Base-by-base conservation (phyloP, 2,329 filamentous ascomycete species). In the Hymenoscyphus occultus region DNA sequence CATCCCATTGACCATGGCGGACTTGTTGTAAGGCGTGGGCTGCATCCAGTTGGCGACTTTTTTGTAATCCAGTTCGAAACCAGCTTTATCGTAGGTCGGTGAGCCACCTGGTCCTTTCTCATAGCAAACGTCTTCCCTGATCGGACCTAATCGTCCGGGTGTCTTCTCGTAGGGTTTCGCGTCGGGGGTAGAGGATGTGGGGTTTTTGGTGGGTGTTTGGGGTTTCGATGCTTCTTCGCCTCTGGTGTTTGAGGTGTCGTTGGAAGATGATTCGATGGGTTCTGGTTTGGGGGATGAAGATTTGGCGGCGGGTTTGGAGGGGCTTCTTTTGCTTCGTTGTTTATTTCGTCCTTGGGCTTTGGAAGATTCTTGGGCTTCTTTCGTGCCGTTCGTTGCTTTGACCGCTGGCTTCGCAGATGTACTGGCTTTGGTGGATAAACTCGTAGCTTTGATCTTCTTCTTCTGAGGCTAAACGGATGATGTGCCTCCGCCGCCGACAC, bases 51-150 rank as follows among this genome's bases (percentile, higher is more conserved):
- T 31, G 0, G 64, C 65, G 2, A 68, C 68, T 35, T 77, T 75
- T 0, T 75, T 70, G 19, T 83, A 72, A 28, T 78, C 74, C 9
- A 78, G 74, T 4, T 76, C 76, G 39, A 79, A 75, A 12, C 79
- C 74, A 12, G 87, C 73, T 0, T 75, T 68, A 3, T 78, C 74
- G 7, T 65, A 69, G 10, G 69, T 69, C 1, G 68, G 67, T 4
- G 68, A 67, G 35, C 68, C 67, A 86, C 77, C 7, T 77, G 75
- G 54, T 75, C 76, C 65, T 82, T 80, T n/a, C 77, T 79, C 13
- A 76, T 72, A 2, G 71, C 68, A 66, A 79, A 84, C 35, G 3
- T 28, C 12, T 28, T 51, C 32, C n/a, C 14, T 56, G 19, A 64
- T 56, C 1, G 57, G 58, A 12, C 62, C 62, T 2, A 42, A 22